These are phyloP conservation scores for Grosmannia clavigera DNA, from an alignment of 2,329 filamentous ascomycete species.

Conservation along the genomic window DNA sequence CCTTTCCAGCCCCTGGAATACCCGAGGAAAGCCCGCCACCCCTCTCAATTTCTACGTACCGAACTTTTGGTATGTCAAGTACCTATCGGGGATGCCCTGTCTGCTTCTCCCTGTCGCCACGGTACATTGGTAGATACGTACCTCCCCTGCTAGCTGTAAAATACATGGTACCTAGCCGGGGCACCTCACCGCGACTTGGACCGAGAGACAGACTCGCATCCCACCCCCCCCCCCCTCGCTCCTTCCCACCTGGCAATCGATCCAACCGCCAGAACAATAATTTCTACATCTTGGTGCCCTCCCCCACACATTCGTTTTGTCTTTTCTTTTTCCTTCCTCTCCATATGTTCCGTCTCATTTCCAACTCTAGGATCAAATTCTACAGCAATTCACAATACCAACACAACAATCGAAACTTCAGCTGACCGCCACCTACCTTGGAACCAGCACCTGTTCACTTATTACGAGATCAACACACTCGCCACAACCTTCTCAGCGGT, in stretches of 20 bases:
- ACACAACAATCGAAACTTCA: neutral
- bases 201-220: constrained; percentile 10
- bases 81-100: neutral
- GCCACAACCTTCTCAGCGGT: neutral
- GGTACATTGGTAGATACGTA: constrained; percentile 1
- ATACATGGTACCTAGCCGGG: constrained; percentile 10
- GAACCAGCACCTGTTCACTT: neutral
- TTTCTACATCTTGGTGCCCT: constrained; percentile 17
- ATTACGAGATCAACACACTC: neutral
- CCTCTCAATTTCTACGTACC: constrained; percentile 1
- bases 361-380: neutral
- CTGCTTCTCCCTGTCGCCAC: neutral
- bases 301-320: constrained; percentile 11
- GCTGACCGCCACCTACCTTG: neutral
- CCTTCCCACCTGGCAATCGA: constrained; percentile 9
- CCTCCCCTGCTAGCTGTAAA: constrained; percentile 9
- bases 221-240: constrained; percentile 10
- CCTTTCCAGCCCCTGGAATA: constrained; percentile 1
- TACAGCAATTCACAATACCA: neutral
- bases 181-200: constrained; percentile 15
- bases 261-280: constrained; percentile 11
- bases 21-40: constrained; percentile 2
- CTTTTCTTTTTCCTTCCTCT: constrained; percentile 1
- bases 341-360: constrained; percentile 1
- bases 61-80: neutral